Evolutionary conservation across 352 stramenopile species (phyloP), one percentile per base, ranked within the genome.

Genomic region (Halophytophthora batemanensis): DNA sequence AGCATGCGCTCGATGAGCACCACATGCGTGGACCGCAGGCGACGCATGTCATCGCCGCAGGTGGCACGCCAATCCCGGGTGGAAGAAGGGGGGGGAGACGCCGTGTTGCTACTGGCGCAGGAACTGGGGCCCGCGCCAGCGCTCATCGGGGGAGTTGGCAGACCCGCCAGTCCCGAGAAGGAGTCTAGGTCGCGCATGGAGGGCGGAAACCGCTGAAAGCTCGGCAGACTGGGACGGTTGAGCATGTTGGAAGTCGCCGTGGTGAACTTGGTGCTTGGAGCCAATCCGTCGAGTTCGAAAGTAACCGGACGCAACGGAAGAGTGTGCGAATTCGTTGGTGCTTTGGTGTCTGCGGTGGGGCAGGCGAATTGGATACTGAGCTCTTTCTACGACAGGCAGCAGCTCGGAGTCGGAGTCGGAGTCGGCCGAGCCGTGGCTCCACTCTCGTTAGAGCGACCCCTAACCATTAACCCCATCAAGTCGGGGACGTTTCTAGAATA

Each of bases 1-100:
- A 86, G 55, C 69, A 86, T 86, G 51, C 69, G 69, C 54, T 86
- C 74, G 47, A 86, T 79, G 10, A 66, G 59, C 39, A 82, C 38
- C 6, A 82, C 71, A 51, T 75, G 53, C 28, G 63, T 68, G 21
- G 71, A 74, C 18, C 74, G 74, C 22, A 82, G 52, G 17, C 64
- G 69, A 10, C 70, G 69, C 31, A 85, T 41, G n/a, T 81, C 70
- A 11, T 82, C 63, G 60, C 69, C 46, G 43, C 63, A 36, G 49
- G 3, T 34, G 46, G 56, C 33, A 33, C 60, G 67, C 73, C 73
- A 84, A 56, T 79, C 71, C 19, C 40, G 17, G 11, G 25, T 33
- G 19, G 14, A 35, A 19, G 41, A 59, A n/a, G 23, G n/a, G 18
- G 19, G 14, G 8, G 31, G 13, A 6, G 35, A 11, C 13, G 50